Conservation (phyloP, 73 alveolate genomes). For the Uronychia binucleata region DNA sequence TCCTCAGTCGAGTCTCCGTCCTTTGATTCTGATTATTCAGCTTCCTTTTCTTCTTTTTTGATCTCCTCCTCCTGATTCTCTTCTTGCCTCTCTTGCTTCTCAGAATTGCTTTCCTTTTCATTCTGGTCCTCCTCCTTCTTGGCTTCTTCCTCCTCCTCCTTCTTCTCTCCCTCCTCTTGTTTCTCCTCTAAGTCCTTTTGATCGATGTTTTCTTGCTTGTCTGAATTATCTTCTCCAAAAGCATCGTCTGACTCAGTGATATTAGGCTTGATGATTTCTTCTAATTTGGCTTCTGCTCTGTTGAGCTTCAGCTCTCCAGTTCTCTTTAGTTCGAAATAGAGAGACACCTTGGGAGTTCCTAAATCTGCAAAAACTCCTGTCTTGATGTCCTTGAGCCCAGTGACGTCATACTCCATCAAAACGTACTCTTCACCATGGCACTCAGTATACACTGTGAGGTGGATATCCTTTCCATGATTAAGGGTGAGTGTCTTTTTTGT, state of each 20-base stretch:
- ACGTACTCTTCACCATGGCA: conserved; percentile 1
- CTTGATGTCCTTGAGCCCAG: neutral
- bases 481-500: conserved; percentile 4
- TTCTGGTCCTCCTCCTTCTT: neutral
- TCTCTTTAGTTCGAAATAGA: conserved; percentile 8
- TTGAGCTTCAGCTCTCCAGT: conserved; percentile 15
- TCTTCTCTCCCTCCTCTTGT: neutral
- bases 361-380: neutral
- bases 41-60: neutral
- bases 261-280: neutral
- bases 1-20: neutral
- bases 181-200: neutral
- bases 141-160: neutral
- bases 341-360: neutral
- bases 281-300: conserved; percentile 26
- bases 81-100: neutral
- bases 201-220: neutral
- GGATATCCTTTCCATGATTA: conserved; percentile 16
- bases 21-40: conserved; percentile 5
- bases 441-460: neutral
- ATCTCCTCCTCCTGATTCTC: neutral
- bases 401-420: neutral
- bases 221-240: neutral
- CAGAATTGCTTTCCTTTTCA: neutral
- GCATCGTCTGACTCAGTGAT: neutral